Percentiles rank a stretch among this genome's conserved stretches.
These are phyloP conservation scores for Fusarium sp. DNA, from an alignment of 2,329 filamentous ascomycete species.

Conservation along the genomic window DNA sequence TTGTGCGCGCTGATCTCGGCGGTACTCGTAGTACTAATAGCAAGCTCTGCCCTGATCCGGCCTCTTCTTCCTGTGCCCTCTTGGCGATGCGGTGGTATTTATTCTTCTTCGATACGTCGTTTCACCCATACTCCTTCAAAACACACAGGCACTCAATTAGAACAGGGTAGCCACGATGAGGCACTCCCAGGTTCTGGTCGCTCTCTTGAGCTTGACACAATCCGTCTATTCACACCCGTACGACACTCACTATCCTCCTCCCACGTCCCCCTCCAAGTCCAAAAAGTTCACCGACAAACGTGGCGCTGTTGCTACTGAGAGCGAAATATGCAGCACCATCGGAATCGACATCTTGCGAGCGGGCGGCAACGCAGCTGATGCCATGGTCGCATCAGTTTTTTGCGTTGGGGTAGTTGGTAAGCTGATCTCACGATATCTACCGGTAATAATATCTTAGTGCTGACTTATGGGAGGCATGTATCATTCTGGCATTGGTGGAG, in stretches of 20 bases:
- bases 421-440: fast-evolving
- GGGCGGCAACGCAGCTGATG: constrained; percentile 78
- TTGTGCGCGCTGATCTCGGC: background rate
- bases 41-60: background rate
- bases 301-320: constrained; percentile 75
- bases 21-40: constrained; percentile 24
- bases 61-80: background rate
- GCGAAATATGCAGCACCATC: constrained; percentile 70
- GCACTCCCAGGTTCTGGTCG: background rate
- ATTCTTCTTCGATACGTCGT: too few species aligned
- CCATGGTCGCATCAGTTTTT: constrained; percentile 74
- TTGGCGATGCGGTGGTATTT: too few species aligned
- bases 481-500: constrained; percentile 80
- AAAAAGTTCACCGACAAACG: constrained; percentile 45
- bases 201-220: constrained; percentile 29
- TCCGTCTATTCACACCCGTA: constrained; percentile 14
- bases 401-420: constrained; percentile 72
- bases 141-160: background rate
- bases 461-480: constrained; percentile 65
- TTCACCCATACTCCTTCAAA: background rate
- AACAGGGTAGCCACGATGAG: constrained; percentile 8
- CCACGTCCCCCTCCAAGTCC: constrained; percentile 11
- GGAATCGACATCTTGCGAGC: constrained; percentile 69
- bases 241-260: constrained; percentile 27
- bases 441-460: fast-evolving